phyloP scores from a whole-genome alignment of 768 basidiomycete species.

The Tylopilus sp. region DNA sequence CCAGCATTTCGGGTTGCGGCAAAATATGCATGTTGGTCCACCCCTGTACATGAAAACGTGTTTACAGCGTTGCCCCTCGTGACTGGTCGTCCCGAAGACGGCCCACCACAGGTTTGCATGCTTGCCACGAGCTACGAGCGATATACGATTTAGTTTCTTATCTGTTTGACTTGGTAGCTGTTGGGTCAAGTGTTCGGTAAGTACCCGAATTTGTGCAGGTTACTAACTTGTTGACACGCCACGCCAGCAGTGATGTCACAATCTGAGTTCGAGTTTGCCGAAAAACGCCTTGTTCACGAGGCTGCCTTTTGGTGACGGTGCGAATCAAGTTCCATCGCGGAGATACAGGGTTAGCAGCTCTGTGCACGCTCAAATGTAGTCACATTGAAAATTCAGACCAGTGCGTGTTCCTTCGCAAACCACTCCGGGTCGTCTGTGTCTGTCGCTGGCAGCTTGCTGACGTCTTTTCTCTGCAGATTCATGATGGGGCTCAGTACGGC shows the following conservation, averaged over 20 bases:
- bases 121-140: not conserved
- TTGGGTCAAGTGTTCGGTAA: not conserved
- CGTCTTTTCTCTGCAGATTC: not conserved
- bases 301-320: conserved; percentile 3
- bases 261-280: not conserved
- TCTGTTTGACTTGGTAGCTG: not conserved
- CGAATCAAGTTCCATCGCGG: not conserved
- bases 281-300: conserved; percentile 9
- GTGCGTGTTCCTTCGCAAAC: not conserved
- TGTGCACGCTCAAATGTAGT: not conserved
- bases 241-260: no score
- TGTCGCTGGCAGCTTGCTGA: no score
- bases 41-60: conserved; percentile 28
- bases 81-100: conserved; percentile 4
- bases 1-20: conserved; percentile 13
- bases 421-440: not conserved
- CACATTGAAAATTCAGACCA: not conserved
- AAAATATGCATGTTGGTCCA: conserved; percentile 24
- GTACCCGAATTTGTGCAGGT: not conserved
- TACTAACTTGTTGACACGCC: not conserved
- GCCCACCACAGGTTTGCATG: conserved; percentile 4
- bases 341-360: not conserved
- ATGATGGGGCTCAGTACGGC: not conserved
- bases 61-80: conserved; percentile 28
- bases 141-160: not conserved